phyloP scores from a whole-genome alignment of 2,329 filamentous ascomycete genomes.

The Taxawa tesnikishii region DNA sequence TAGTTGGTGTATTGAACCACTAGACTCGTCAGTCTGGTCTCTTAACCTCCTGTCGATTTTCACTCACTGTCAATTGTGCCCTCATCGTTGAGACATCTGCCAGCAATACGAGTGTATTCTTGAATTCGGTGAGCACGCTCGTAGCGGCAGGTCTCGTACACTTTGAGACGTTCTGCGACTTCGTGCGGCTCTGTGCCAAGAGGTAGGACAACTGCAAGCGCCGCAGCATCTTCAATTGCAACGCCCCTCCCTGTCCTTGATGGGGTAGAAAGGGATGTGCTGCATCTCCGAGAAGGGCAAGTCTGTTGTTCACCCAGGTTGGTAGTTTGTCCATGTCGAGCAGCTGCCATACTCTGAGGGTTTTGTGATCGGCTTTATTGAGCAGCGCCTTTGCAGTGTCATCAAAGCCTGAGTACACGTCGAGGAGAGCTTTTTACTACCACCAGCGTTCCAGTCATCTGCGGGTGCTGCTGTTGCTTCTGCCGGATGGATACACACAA shows the following conservation, averaged over 20 bases:
- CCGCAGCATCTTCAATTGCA: conserved; percentile 55
- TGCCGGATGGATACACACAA: conserved; percentile 22
- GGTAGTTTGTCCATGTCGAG: conserved; percentile 50
- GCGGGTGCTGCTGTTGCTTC: conserved; percentile 12
- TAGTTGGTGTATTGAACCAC: conserved; percentile 32
- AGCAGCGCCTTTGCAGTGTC: conserved; percentile 19
- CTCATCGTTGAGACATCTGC: conserved; percentile 30
- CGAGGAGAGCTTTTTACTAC: conserved; percentile 20
- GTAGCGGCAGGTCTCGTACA: conserved; percentile 46
- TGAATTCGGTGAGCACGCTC: conserved; percentile 47
- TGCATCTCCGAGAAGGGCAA: conserved; percentile 53
- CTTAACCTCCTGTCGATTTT: not conserved
- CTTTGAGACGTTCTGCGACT: conserved; percentile 41
- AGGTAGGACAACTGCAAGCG: conserved; percentile 44
- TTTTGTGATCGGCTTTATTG: conserved; percentile 21
- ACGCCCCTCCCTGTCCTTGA: conserved; percentile 50
- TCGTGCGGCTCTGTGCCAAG: conserved; percentile 30
- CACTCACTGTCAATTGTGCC: conserved; percentile 13
- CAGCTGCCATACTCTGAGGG: conserved; percentile 45
- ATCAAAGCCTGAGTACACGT: conserved; percentile 23
- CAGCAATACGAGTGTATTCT: conserved; percentile 41
- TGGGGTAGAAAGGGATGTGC: conserved; percentile 57
- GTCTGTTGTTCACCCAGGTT: conserved; percentile 39
- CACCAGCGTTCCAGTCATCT: conserved; percentile 20
- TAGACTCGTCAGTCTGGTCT: not conserved